Base-by-base conservation (phyloP, 202 grass and related monocot genomes). In the Carex arenaria region DNA sequence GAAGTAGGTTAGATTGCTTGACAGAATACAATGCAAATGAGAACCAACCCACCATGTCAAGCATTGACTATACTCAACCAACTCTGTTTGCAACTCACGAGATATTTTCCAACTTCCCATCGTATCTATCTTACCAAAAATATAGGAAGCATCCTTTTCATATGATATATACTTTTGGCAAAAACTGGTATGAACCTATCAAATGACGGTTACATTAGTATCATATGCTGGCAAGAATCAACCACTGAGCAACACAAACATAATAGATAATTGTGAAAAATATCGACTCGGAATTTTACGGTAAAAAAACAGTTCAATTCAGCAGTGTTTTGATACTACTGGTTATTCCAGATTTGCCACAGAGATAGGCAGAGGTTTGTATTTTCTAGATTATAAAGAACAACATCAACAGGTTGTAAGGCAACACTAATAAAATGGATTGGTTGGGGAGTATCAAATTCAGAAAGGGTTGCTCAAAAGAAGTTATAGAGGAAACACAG, bases 121-220 rank as follows among this genome's bases (percentile, higher is more conserved):
- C 9, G 38, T 73, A 52, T 73, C 70, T 53, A 52, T 73, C 70
- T 73, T 73, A 73, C 70, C 70, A 28, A 52, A 74, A 51, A 74
- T 23, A 15, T 4, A 53, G 12, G 8, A 30, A n/a, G 7, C 22
- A 72, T 74, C 71, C 1, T 54, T 74, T 30, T 54, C 22, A 31
- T 30, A 74, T 74, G 47, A 74, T 17, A 31, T 45, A 40, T 45
- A 45, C 42, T 10, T 10, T 9, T 49, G 23, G 54, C 5, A 13
- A 31, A 74, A 73, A 28, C 45, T 71, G n/a, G 13, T 20, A 54
- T 3, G 5, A 54, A 70, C 67, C 19, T 17, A 26, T 59, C 56
- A 59, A 59, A 8, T 59, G 17, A 59, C 55, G 18, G 55, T 30
- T 66, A 15, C 4, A 66, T 66, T 66, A 66, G 4, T 4, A 65